Evolutionary conservation across 495 filamentous ascomycete genomes (phyloP), one percentile per base, ranked within the genome.

Genomic region (Sabuloglossum arenarium): DNA sequence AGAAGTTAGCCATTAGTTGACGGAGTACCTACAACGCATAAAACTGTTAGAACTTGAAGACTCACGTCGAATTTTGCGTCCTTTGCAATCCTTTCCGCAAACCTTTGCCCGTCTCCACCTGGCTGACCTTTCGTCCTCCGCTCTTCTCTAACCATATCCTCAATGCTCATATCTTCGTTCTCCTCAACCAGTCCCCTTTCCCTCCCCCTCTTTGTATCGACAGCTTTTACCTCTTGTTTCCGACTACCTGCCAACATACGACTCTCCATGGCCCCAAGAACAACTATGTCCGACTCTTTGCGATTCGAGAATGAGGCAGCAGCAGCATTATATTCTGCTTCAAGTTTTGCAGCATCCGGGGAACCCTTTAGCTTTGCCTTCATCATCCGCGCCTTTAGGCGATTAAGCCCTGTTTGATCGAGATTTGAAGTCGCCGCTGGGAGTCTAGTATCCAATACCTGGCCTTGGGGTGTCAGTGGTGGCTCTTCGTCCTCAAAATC

Each of bases 81-180:
- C 60, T 93, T 89, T 46, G 87, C 81, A 59, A 98, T 97, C 53
- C 86, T 77, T 62, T 97, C 89, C 24, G 91, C 91, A 12, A 95
- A 75, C 21, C 81, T 78, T 62, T 77, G 70, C 9, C 87, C 86
- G 64, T 94, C 88, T 43, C 88, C 87, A 31, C 87, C 89, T 9
- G 74, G 70, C 63, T 87, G 81, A 30, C 82, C 83, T 42, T 79
- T 79, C 6, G 83, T 94, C 59, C 88, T 79, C 53, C 85, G 78
- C 67, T 98, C 91, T 64, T 95, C 87, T 42, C 84, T 76, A 10
- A 98, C 79, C 91, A 98, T 98, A 62, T 97, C 91, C 24, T 89
- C 86, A 55, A 98, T 81, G 31, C 72, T 81, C 91, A 98, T 97
- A 62, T 96, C 87, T 53, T 95, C 88, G 59, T 96, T 98, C 56